Percentiles rank a stretch among this genome's conserved stretches.
These are phyloP conservation scores for Martensiomyces pterosporus DNA, from an alignment of 192 early-diverging fungal genomes.

Conservation along the genomic window DNA sequence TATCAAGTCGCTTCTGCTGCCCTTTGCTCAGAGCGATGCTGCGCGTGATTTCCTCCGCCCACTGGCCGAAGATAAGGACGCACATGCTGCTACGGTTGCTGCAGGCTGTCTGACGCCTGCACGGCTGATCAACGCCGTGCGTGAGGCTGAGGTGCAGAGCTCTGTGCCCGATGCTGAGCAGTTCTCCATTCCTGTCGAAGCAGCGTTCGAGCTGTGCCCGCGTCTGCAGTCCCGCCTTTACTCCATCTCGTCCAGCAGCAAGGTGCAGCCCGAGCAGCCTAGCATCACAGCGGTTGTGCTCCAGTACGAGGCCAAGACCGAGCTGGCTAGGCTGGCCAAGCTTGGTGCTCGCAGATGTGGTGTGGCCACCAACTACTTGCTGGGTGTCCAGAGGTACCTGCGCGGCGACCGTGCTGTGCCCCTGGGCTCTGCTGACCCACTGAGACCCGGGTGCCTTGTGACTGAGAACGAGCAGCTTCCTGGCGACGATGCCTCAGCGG, in stretches of 20 bases:
- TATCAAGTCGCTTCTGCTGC: slow-evolving; percentile 56
- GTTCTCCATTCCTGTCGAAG: slow-evolving; percentile 69
- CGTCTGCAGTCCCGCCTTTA: slow-evolving; percentile 89
- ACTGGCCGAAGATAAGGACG: slow-evolving; percentile 67
- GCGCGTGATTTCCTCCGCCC: slow-evolving; percentile 50
- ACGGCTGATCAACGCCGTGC: slow-evolving; percentile 70
- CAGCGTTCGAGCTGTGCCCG: slow-evolving; percentile 77
- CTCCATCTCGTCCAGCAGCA: slow-evolving; percentile 92
- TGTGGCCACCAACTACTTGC: slow-evolving; percentile 84
- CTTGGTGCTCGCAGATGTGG: slow-evolving; percentile 63
- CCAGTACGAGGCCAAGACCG: slow-evolving; percentile 56
- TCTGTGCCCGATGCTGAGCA: slow-evolving; percentile 29
- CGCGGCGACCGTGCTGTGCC: slow-evolving; percentile 23
- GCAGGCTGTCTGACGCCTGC: slow-evolving; percentile 67
- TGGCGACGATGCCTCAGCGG: slow-evolving; percentile 17
- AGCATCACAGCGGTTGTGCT: slow-evolving; percentile 87
- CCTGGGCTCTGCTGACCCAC: slow-evolving; percentile 6
- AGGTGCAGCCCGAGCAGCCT: slow-evolving; percentile 68
- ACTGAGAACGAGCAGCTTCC: slow-evolving; percentile 9
- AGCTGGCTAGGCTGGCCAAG: slow-evolving; percentile 7
- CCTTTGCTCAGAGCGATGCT: slow-evolving; percentile 56
- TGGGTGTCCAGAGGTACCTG: slow-evolving; percentile 58
- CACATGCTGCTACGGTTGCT: slow-evolving; percentile 55
- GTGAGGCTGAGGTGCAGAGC: slow-evolving; percentile 42
- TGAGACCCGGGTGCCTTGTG: slow-evolving; percentile 13